Evolutionary conservation across 768 basidiomycete species (phyloP).

Genomic region (Holtermannia corniformis): DNA sequence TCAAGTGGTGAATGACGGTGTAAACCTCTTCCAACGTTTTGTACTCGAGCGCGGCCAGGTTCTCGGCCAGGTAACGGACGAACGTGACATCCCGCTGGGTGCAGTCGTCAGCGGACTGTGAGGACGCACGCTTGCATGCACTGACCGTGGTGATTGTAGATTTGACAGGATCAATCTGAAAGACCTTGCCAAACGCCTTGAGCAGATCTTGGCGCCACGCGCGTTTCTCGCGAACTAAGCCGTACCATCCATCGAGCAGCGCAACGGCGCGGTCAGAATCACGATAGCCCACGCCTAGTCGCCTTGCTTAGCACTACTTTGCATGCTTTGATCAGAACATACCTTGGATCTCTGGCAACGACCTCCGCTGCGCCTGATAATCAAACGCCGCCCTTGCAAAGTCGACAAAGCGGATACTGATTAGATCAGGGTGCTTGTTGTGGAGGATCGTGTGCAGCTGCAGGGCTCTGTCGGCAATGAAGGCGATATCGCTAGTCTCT

Average conservation of each 20-base stretch:
- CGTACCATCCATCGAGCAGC: conserved; percentile 80
- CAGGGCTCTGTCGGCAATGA: conserved; percentile 63
- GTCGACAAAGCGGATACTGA: conserved; percentile 73
- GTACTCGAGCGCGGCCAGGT: conserved; percentile 84
- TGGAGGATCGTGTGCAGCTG: conserved; percentile 73
- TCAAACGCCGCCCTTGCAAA: conserved; percentile 73
- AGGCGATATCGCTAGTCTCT: conserved; percentile 64
- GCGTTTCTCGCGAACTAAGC: conserved; percentile 85
- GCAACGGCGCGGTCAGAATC: conserved; percentile 56
- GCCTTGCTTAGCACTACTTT: neutral
- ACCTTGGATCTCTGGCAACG: neutral
- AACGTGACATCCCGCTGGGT: conserved; percentile 71
- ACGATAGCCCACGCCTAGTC: conserved; percentile 52
- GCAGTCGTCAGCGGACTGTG: neutral
- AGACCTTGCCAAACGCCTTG: conserved; percentile 62
- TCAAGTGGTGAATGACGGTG: conserved; percentile 60
- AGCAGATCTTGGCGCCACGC: conserved; percentile 74
- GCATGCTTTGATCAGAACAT: too few species aligned
- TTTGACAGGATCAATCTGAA: conserved; percentile 38
- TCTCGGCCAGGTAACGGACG: conserved; percentile 87
- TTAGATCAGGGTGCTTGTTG: conserved; percentile 75
- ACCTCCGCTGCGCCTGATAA: conserved; percentile 54
- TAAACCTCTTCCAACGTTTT: conserved; percentile 90
- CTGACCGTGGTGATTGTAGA: conserved; percentile 1
- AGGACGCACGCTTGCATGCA: conserved; percentile 1